Conservation (phyloP, 805 yeast genomes). For the Brettanomyces custersianus region DNA sequence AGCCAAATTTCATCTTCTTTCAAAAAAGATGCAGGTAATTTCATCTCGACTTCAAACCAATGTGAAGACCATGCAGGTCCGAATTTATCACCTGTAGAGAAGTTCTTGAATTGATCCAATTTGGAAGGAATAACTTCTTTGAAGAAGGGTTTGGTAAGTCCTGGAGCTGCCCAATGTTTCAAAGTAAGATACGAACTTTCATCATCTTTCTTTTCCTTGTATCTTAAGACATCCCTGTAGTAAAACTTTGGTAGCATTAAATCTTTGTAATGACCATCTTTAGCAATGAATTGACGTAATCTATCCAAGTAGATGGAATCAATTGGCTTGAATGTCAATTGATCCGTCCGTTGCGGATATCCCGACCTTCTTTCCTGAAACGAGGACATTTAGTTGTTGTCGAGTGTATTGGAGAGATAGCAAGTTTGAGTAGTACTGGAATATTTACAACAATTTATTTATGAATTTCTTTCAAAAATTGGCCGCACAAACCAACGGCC, state of each 20-base stretch:
- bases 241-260: slow-evolving; percentile 79
- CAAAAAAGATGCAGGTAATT: slow-evolving; percentile 56
- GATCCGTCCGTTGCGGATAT: slow-evolving; percentile 34
- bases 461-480: too few relatives aligned
- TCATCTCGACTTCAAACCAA: slow-evolving; percentile 71
- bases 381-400: too few relatives aligned
- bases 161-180: slow-evolving; percentile 68
- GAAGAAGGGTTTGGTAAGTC: slow-evolving; percentile 55
- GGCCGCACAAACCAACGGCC: too few relatives aligned
- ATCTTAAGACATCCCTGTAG: slow-evolving; percentile 41
- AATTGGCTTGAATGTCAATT: slow-evolving; percentile 68
- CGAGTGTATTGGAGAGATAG: too few relatives aligned
- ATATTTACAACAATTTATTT: too few relatives aligned
- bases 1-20: slow-evolving; percentile 32
- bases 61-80: slow-evolving; percentile 98
- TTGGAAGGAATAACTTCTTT: slow-evolving; percentile 42
- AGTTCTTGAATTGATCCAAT: slow-evolving; percentile 42
- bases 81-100: slow-evolving; percentile 53
- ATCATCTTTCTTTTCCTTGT: slow-evolving; percentile 21
- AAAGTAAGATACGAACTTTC: slow-evolving; percentile 35
- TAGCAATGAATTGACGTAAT: slow-evolving; percentile 63
- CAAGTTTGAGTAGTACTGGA: too few relatives aligned
- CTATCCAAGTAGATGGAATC: slow-evolving; percentile 66
- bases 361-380: too few relatives aligned
- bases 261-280: slow-evolving; percentile 62